Evolutionary conservation across 176 grass and related monocot genomes (phyloP), one percentile per base, ranked within the genome.

Genomic region (Chrysopogon serrulatus): DNA sequence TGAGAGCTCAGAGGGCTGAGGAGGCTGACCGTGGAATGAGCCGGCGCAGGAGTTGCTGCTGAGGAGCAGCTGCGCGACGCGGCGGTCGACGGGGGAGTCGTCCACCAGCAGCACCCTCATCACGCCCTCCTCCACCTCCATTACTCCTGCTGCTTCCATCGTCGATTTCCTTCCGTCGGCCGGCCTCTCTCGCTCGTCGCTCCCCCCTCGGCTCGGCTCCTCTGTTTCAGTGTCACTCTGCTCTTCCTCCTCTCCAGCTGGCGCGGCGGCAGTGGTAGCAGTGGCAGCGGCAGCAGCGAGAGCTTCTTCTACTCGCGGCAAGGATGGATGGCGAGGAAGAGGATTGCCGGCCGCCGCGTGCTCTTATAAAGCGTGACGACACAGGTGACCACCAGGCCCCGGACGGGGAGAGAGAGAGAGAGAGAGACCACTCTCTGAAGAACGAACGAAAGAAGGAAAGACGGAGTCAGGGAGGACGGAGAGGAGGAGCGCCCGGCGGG

Each of bases 21-120:
- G 71, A 0, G 4, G 21, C 76, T 73, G 56, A 92, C 92, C 92
- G n/a, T 95, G 85, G 90, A 95, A 85, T 5, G 76, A 85, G 77
- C 90, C 92, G 79, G 85, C 87, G 73, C 87, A 82, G 74, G 83
- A 51, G 87, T 68, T 82, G 63, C 87, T 92, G 79, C 82, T 90
- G 87, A 97, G 94, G 11, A 97, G 84, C 13, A 88, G 89, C 86
- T 97, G 85, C 36, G 78, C 91, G 24, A 97, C 81, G 68, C 77
- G 90, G 82, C 94, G 87, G 81, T 97, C 94, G 17, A 94, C 88
- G 49, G 94, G 89, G 3, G 94, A 97, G 86, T 97, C 94, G 76
- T 97, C 94, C 67, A 97, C 94, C 69, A 97, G 82, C 71, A 97
- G 92, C 83, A 96, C 91, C 85, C 94, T 85, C 88, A 67, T 81